Conservation (phyloP, 139 green algal species). For the Chlamydomonas incerta region DNA sequence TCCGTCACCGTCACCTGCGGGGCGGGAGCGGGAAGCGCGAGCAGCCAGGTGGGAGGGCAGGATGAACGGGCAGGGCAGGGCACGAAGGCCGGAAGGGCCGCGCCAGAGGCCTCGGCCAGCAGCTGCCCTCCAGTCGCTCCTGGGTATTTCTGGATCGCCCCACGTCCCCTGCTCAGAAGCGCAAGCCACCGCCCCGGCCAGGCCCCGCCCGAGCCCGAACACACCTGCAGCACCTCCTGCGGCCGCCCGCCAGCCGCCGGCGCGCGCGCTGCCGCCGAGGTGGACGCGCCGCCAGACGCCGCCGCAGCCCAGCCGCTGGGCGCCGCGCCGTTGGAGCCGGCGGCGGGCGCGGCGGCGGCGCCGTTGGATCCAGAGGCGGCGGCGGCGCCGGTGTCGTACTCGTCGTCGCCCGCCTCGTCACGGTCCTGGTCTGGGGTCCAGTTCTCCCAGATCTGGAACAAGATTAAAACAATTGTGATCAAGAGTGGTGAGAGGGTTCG, state of each 20-base stretch:
- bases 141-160: too few species aligned
- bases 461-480: too few species aligned
- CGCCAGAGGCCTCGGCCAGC: too few species aligned
- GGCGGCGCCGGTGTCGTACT: not conserved
- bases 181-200: too few species aligned
- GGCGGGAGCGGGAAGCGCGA: too few species aligned
- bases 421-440: conserved; percentile 66
- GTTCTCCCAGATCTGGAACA: conserved; percentile 72
- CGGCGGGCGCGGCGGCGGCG: not conserved
- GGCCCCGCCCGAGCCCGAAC: too few species aligned
- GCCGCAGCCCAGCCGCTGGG: not conserved
- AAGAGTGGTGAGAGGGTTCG: not conserved
- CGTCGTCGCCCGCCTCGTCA: conserved; percentile 45
- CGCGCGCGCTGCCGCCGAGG: conserved; percentile 13
- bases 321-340: conserved; percentile 6
- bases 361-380: not conserved
- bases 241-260: conserved; percentile 12
- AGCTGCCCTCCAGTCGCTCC: too few species aligned
- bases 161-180: too few species aligned
- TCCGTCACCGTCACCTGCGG: conserved; percentile 93
- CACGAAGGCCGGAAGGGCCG: too few species aligned
- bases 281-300: conserved; percentile 24
- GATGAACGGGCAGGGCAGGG: too few species aligned
- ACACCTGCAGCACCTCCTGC: conserved; percentile 35
- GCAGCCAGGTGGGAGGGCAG: too few species aligned